A percentile compares a stretch with the other conserved stretches of the same genome.
phyloP scores from a whole-genome alignment of 352 stramenopile species.

The Phytophthora niederhauseri region DNA sequence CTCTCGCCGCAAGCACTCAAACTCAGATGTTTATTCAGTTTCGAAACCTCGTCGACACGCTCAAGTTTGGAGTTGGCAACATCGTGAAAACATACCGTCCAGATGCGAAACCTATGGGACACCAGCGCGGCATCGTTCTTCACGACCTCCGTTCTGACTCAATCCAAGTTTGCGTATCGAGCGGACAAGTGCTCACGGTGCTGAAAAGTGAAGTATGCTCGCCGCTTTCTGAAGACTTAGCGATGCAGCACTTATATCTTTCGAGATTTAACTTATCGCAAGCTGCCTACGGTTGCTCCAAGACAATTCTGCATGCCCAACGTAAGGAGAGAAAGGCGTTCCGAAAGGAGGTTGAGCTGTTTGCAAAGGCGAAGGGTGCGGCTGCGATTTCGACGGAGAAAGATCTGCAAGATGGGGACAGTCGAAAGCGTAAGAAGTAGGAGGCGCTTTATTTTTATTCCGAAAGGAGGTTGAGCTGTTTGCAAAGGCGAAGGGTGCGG shows the following conservation, averaged over 20 bases:
- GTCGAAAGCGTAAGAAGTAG: constrained; percentile 69
- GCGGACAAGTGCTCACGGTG: constrained; percentile 46
- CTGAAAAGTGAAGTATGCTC: constrained; percentile 73
- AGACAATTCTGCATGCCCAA: constrained; percentile 53
- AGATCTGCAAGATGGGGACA: constrained; percentile 23
- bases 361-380: constrained; percentile 44
- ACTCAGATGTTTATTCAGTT: constrained; percentile 58
- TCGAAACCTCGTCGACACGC: constrained; percentile 52
- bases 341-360: constrained; percentile 59
- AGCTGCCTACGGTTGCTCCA: constrained; percentile 59
- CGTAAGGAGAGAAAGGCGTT: constrained; percentile 66
- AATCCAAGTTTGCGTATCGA: constrained; percentile 66
- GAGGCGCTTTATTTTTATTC: constrained; percentile 43
- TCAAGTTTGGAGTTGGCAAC: constrained; percentile 73
- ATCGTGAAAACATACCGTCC: constrained; percentile 67
- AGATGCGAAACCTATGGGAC: constrained; percentile 42
- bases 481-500: constrained; percentile 40
- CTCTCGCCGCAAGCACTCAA: constrained; percentile 51
- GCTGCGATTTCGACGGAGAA: constrained; percentile 21
- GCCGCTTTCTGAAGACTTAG: constrained; percentile 71
- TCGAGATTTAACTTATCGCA: constrained; percentile 77
- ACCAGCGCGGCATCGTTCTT: constrained; percentile 72
- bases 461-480: constrained; percentile 63
- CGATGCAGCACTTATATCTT: constrained; percentile 65
- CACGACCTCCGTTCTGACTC: constrained; percentile 48